Percentiles rank a stretch among this genome's conserved stretches.
These are phyloP conservation scores for Penicillium atrosanguineum DNA, from an alignment of 495 filamentous ascomycete species.

Conservation along the genomic window DNA sequence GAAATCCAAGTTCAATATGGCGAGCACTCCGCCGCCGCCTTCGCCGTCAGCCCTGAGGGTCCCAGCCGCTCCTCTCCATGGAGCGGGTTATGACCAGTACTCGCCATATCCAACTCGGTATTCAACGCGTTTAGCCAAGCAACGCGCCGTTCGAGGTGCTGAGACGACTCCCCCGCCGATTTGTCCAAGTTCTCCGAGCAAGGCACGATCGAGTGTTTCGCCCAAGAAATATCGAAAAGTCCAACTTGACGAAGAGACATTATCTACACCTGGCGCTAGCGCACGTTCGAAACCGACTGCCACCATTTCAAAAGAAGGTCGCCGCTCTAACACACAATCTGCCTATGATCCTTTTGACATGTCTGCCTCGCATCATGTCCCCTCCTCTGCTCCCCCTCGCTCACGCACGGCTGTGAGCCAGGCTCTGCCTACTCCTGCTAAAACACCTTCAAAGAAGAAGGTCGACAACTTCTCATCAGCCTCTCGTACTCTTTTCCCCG, in stretches of 20 bases:
- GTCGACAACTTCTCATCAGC: conserved; percentile 58
- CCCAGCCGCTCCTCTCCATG: conserved; percentile 72
- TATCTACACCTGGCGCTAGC: background rate
- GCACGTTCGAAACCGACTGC: background rate
- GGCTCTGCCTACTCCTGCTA: conserved; percentile 83
- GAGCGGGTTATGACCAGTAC: conserved; percentile 64
- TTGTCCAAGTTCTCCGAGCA: conserved; percentile 22
- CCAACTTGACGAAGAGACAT: conserved; percentile 3
- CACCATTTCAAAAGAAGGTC: background rate
- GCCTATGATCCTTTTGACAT: conserved; percentile 3
- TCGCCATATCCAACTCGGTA: conserved; percentile 60
- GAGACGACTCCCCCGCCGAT: conserved; percentile 40
- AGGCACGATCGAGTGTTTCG: conserved; percentile 11
- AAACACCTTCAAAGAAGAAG: conserved; percentile 71
- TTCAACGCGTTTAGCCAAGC: conserved; percentile 47
- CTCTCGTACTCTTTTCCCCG: conserved; percentile 74
- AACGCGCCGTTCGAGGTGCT: conserved; percentile 30
- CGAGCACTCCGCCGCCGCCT: conserved; percentile 65
- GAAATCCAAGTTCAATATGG: conserved; percentile 37
- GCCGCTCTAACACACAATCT: background rate
- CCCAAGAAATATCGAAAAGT: conserved; percentile 18
- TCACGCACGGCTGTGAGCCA: conserved; percentile 29
- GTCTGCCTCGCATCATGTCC: conserved; percentile 4
- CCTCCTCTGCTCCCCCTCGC: conserved; percentile 12
- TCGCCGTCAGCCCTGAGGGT: conserved; percentile 51